These are phyloP conservation scores for Amanita muscaria DNA, from an alignment of 768 basidiomycete species.

Conservation along the genomic window DNA sequence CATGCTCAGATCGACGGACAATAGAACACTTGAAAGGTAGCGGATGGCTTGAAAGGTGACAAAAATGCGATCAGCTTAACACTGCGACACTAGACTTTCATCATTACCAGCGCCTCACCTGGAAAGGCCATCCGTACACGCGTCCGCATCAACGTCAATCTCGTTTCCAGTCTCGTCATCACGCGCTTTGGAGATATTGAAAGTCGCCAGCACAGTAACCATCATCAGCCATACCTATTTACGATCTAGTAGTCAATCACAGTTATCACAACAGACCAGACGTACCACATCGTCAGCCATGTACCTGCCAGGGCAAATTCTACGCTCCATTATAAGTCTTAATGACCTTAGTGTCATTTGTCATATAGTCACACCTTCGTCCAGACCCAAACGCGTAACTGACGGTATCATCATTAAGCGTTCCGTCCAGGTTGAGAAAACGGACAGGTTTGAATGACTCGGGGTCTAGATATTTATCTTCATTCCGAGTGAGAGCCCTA, in stretches of 20 bases:
- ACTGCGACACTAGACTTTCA: background rate
- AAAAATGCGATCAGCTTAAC: background rate
- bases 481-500: constrained; percentile 43
- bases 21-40: too few relatives aligned
- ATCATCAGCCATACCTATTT: constrained; percentile 18
- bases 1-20: background rate
- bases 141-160: background rate
- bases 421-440: constrained; percentile 28
- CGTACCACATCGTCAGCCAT: constrained; percentile 15
- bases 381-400: constrained; percentile 24
- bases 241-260: background rate
- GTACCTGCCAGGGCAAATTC: constrained; percentile 20
- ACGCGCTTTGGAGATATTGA: constrained; percentile 21
- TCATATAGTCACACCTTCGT: constrained; percentile 22
- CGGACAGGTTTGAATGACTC: constrained; percentile 47
- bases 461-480: constrained; percentile 38
- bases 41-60: too few relatives aligned
- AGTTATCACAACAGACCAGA: too few relatives aligned
- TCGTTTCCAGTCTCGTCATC: constrained; percentile 17
- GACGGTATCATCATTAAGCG: constrained; percentile 17
- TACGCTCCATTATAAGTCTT: too few relatives aligned
- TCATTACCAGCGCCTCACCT: too few relatives aligned
- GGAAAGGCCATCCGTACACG: background rate
- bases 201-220: constrained; percentile 19
- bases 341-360: too few relatives aligned